These are phyloP conservation scores for Tubosaeta sp. DNA, from an alignment of 768 basidiomycete species.

Conservation along the genomic window DNA sequence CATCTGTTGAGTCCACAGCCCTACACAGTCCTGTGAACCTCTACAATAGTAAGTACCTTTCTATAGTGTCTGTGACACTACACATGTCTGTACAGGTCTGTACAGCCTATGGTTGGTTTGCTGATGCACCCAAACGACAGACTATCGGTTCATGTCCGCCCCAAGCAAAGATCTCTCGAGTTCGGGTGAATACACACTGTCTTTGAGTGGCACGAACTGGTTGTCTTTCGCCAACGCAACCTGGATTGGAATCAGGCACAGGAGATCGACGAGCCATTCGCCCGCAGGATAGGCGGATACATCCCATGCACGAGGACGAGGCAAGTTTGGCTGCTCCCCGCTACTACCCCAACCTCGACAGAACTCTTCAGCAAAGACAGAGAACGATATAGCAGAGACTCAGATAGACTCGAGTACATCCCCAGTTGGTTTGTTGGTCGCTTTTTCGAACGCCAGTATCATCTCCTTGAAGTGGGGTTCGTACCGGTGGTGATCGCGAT, in stretches of 20 bases:
- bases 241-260: conserved; percentile 64
- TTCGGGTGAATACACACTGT: conserved; percentile 47
- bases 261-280: conserved; percentile 57
- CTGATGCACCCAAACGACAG: conserved; percentile 49
- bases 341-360: not conserved
- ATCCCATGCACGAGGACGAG: conserved; percentile 16
- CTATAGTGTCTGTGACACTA: too few species aligned
- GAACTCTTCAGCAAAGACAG: conserved; percentile 21
- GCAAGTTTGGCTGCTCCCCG: not conserved
- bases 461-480: conserved; percentile 41
- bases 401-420: conserved; percentile 37
- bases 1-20: too few species aligned
- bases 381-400: conserved; percentile 31
- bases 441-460: conserved; percentile 44
- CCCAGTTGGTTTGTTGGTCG: conserved; percentile 50
- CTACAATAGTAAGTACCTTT: too few species aligned
- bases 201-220: conserved; percentile 56
- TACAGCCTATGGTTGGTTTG: too few species aligned
- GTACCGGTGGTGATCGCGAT: conserved; percentile 33
- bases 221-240: conserved; percentile 57
- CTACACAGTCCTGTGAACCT: too few species aligned
- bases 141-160: conserved; percentile 52
- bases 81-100: too few species aligned
- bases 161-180: conserved; percentile 52
- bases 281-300: conserved; percentile 43